phyloP scores from a whole-genome alignment of 768 basidiomycete species.

The Lactarius hengduanensis region DNA sequence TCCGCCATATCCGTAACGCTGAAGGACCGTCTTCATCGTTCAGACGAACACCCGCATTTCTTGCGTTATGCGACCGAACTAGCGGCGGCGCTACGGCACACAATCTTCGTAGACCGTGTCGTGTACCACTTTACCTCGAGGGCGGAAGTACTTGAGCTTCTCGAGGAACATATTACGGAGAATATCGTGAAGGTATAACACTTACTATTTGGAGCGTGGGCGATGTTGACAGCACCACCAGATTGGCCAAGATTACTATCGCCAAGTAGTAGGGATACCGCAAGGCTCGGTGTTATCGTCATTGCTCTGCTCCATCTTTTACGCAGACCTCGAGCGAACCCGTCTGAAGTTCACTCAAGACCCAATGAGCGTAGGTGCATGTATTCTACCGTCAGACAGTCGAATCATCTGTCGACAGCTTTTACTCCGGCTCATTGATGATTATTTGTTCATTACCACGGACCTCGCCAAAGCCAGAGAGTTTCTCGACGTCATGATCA shows the following conservation, averaged over 20 bases:
- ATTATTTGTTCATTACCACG: constrained; percentile 88
- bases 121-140: constrained; percentile 53
- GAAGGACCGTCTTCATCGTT: not conserved
- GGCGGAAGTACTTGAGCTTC: constrained; percentile 63
- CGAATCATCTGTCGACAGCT: constrained; percentile 45
- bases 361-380: constrained; percentile 55
- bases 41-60: constrained; percentile 80
- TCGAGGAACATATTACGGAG: constrained; percentile 87
- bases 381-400: not conserved
- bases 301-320: constrained; percentile 92
- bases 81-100: constrained; percentile 63
- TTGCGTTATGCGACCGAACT: constrained; percentile 64
- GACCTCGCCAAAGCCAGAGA: constrained; percentile 52
- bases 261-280: constrained; percentile 92
- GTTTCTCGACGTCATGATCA: constrained; percentile 76
- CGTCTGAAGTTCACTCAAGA: constrained; percentile 55
- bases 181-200: constrained; percentile 81
- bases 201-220: not conserved
- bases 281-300: constrained; percentile 97
- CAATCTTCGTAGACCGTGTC: constrained; percentile 86
- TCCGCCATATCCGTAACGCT: not conserved
- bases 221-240: constrained; percentile 33
- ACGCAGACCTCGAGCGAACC: constrained; percentile 80
- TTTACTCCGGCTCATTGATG: constrained; percentile 86
- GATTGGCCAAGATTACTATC: constrained; percentile 81